phyloP scores from a whole-genome alignment of 148 eudicot species.

The Selenicereus undatus region DNA sequence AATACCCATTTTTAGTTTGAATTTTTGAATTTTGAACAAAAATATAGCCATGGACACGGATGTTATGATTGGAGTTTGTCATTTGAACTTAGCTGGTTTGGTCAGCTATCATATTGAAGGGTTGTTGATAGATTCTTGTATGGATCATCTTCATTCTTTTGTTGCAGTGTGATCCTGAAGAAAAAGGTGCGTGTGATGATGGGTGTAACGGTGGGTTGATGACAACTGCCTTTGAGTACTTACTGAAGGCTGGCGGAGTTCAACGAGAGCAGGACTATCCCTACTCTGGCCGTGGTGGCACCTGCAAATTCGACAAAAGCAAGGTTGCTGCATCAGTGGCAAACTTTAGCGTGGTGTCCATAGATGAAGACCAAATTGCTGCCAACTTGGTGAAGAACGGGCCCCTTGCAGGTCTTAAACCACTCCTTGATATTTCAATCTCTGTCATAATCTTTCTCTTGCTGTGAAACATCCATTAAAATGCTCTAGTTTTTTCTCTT shows the following conservation, averaged over 20 bases:
- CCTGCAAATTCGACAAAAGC: slow-evolving; percentile 64
- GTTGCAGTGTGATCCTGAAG: slow-evolving; percentile 79
- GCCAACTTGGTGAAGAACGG: slow-evolving; percentile 79
- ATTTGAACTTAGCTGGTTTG: background rate
- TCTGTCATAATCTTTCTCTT: background rate
- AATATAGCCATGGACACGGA: background rate
- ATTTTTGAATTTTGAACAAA: background rate
- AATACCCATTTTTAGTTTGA: background rate
- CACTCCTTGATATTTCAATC: background rate
- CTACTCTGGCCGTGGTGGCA: slow-evolving; percentile 55
- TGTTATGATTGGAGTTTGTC: background rate
- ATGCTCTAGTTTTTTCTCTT: background rate
- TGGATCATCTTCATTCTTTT: background rate
- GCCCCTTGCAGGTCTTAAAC: slow-evolving; percentile 76
- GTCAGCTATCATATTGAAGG: background rate
- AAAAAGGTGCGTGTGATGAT: slow-evolving; percentile 52
- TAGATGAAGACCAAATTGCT: slow-evolving; percentile 77
- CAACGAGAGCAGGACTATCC: slow-evolving; percentile 64
- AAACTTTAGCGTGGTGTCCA: slow-evolving; percentile 65
- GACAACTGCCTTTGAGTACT: slow-evolving; percentile 79
- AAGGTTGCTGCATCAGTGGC: slow-evolving; percentile 69
- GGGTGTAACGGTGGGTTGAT: slow-evolving; percentile 82
- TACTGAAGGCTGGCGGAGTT: slow-evolving; percentile 71
- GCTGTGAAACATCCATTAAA: background rate
- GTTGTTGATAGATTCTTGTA: background rate